These are phyloP conservation scores for Yamagishiella unicocca DNA, from an alignment of 139 green algal species.

Conservation along the genomic window DNA sequence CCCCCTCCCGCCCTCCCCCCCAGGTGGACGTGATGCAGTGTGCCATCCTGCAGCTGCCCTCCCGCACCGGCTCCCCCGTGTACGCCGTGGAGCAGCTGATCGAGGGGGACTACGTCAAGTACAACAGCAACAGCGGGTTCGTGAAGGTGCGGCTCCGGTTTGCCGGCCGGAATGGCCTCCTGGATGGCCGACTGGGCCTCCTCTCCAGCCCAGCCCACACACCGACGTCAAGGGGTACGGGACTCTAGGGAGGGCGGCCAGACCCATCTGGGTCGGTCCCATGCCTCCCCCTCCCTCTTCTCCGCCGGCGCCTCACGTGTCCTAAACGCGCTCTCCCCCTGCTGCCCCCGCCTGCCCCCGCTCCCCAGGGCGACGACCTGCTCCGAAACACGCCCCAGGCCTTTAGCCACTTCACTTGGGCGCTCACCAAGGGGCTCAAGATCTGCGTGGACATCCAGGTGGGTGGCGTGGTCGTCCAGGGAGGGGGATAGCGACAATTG, in stretches of 20 bases:
- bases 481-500: too few relatives aligned
- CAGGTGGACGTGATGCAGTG: conserved; percentile 58
- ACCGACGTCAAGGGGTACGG: neutral
- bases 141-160: conserved; percentile 24
- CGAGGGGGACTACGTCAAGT: conserved; percentile 73
- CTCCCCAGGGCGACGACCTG: conserved; percentile 29
- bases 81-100: conserved; percentile 68
- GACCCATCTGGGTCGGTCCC: neutral
- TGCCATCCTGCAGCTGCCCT: conserved; percentile 45
- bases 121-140: conserved; percentile 64
- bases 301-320: neutral
- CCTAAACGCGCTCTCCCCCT: neutral
- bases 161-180: too few relatives aligned
- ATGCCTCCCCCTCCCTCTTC: neutral
- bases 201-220: too few relatives aligned
- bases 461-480: neutral
- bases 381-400: conserved; percentile 53
- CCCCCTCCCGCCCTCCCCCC: neutral
- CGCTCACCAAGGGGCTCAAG: conserved; percentile 55
- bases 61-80: conserved; percentile 45
- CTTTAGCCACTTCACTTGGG: conserved; percentile 68
- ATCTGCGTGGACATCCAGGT: conserved; percentile 68
- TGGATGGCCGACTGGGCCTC: too few relatives aligned
- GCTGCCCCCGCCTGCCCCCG: neutral
- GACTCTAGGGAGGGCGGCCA: too few relatives aligned